Conservation (phyloP, 106 monocot genomes). For the Dendrobium huoshanense region DNA sequence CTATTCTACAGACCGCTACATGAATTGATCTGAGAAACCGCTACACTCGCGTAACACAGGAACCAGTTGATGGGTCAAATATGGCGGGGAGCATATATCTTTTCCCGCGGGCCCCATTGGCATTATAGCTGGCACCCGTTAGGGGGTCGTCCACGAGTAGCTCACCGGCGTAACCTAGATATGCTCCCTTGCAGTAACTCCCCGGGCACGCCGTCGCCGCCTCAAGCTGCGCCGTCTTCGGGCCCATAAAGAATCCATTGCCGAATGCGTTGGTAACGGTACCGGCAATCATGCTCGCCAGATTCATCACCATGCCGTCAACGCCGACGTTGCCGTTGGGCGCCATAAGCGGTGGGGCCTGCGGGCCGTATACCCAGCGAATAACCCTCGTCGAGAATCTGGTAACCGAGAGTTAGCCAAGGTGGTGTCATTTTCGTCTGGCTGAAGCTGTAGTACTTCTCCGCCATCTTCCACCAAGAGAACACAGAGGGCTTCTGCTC, state of each 20-base stretch:
- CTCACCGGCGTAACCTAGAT: constrained; percentile 42
- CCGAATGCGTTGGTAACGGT: constrained; percentile 37
- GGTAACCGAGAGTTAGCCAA: constrained; percentile 30
- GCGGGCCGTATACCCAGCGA: constrained; percentile 38
- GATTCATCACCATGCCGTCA: constrained; percentile 48
- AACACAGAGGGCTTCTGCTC: constrained; percentile 23
- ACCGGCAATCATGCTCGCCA: constrained; percentile 40
- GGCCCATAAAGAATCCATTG: constrained; percentile 34
- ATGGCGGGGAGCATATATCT: neutral
- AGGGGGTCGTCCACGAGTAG: constrained; percentile 25
- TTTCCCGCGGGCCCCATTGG: constrained; percentile 17
- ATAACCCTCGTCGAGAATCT: constrained; percentile 32
- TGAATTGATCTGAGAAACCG: too few species aligned
- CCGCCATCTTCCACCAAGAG: constrained; percentile 54
- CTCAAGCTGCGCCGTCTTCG: constrained; percentile 35
- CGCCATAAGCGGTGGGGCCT: constrained; percentile 34
- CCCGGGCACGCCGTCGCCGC: constrained; percentile 48
- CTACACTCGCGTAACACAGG: neutral
- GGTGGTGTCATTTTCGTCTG: constrained; percentile 11
- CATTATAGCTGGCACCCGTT: constrained; percentile 45
- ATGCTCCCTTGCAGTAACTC: constrained; percentile 33
- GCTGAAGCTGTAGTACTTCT: constrained; percentile 28
- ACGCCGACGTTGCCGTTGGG: constrained; percentile 48
- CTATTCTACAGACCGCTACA: too few species aligned
- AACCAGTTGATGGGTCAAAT: constrained; percentile 5